Evolutionary conservation across 805 yeast species (phyloP).

Genomic region (Wickerhamomyces alni): DNA sequence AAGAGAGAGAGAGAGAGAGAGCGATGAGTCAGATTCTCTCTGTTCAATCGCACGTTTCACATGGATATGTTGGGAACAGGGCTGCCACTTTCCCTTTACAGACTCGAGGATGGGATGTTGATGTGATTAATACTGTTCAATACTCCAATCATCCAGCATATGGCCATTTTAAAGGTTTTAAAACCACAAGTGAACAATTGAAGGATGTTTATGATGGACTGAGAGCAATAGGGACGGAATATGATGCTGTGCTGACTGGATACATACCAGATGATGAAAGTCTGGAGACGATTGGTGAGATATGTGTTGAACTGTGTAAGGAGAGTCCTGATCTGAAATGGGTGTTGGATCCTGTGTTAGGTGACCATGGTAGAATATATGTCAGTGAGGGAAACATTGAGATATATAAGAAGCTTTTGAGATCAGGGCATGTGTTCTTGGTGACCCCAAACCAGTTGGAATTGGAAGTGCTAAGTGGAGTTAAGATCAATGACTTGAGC

Average conservation of each 20-base stretch:
- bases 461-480: slow-evolving; percentile 51
- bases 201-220: slow-evolving; percentile 34
- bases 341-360: slow-evolving; percentile 87
- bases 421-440: slow-evolving; percentile 37
- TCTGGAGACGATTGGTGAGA: slow-evolving; percentile 41
- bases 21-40: slow-evolving; percentile 31
- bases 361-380: slow-evolving; percentile 82
- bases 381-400: slow-evolving; percentile 55
- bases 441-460: slow-evolving; percentile 77
- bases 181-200: slow-evolving; percentile 36
- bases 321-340: slow-evolving; percentile 34
- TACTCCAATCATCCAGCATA: slow-evolving; percentile 71
- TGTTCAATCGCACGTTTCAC: slow-evolving; percentile 65
- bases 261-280: slow-evolving; percentile 57
- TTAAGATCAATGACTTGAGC: slow-evolving; percentile 31
- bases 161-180: slow-evolving; percentile 46
- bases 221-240: slow-evolving; percentile 26
- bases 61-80: slow-evolving; percentile 68
- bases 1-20: neutral
- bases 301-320: slow-evolving; percentile 29
- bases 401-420: slow-evolving; percentile 42
- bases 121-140: slow-evolving; percentile 56
- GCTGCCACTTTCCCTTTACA: slow-evolving; percentile 64
- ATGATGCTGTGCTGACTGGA: slow-evolving; percentile 59
- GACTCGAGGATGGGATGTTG: slow-evolving; percentile 64